Evolutionary conservation across 1,139 yeast species (phyloP), one percentile per base, ranked within the genome.

Genomic region (Blastobotrys proliferans): DNA sequence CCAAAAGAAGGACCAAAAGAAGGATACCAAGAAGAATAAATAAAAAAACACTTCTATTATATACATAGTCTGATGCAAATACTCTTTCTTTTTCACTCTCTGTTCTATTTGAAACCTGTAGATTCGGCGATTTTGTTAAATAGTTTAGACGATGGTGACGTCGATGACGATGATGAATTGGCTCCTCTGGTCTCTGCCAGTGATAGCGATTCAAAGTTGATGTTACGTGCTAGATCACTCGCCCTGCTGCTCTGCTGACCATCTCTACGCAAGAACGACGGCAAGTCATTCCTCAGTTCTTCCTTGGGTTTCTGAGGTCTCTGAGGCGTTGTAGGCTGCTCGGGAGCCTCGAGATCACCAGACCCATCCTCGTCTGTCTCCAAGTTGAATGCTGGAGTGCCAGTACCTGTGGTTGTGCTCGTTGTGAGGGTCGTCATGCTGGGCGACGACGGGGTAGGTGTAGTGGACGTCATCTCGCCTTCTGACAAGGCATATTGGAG

Each of bases 21-120:
- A 45, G 18, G 33, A 35, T 26, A 46, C 21, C n/a, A 31, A 48
- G 39, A 47, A 45, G 44, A 42, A 38, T 18, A 37, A 47, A 34
- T 43, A 36, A 38, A 31, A n/a, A 14, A 30, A 17, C 9, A 11
- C 11, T 11, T 19, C 10, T 31, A 31, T 30, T 14, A 14, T 17
- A 31, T 9, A 19, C 8, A 19, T 8, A 18, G 11, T 5, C 6
- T 8, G n/a, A 16, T 14, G 9, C 18, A 10, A 30, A 10, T 10
- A 30, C 8, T 9, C 13, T 5, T n/a, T n/a, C n/a, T n/a, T n/a
- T n/a, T n/a, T n/a, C n/a, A 22, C 11, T 8, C 11, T 22, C 8
- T 22, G 11, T 21, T 14, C 30, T 38, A 38, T 26, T 24, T 40
- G 16, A 40, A 24, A 6, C 43, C 39, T 1, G 43, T 40, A 10